Conservation (phyloP, 2,329 filamentous ascomycete genomes). For the Zasmidium citrigriseum region DNA sequence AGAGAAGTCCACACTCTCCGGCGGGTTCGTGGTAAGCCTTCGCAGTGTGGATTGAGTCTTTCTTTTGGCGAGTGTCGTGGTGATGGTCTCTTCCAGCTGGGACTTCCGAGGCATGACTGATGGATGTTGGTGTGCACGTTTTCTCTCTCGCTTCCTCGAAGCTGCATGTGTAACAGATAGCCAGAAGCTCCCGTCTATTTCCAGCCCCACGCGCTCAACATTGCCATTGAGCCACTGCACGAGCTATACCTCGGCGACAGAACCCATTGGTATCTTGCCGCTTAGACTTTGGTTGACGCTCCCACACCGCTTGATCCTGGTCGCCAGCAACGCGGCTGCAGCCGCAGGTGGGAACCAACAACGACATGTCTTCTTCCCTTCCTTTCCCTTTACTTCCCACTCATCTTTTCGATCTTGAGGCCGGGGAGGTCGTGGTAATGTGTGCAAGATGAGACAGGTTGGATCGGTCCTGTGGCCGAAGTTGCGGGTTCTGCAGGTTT, state of each 20-base stretch:
- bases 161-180: background rate
- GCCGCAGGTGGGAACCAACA: background rate
- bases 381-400: background rate
- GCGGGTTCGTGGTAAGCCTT: constrained; percentile 47
- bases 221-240: background rate
- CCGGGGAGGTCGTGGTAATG: constrained; percentile 9
- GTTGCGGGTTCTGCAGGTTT: constrained; percentile 72
- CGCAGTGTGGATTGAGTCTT: constrained; percentile 48
- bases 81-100: constrained; percentile 29
- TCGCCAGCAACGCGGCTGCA: background rate
- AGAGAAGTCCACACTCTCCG: constrained; percentile 57
- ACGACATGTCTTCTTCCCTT: background rate
- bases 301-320: background rate
- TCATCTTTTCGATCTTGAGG: background rate
- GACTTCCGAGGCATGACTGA: background rate
- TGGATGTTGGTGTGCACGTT: background rate
- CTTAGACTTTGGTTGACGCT: background rate
- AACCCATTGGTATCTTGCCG: background rate
- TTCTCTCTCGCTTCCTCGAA: background rate
- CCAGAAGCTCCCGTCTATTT: background rate
- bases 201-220: background rate
- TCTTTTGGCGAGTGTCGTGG: constrained; percentile 38
- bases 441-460: constrained; percentile 47
- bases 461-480: constrained; percentile 67
- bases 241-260: background rate